Base-by-base conservation (phyloP, 2,329 filamentous ascomycete genomes). In the Xylaria arbuscula region DNA sequence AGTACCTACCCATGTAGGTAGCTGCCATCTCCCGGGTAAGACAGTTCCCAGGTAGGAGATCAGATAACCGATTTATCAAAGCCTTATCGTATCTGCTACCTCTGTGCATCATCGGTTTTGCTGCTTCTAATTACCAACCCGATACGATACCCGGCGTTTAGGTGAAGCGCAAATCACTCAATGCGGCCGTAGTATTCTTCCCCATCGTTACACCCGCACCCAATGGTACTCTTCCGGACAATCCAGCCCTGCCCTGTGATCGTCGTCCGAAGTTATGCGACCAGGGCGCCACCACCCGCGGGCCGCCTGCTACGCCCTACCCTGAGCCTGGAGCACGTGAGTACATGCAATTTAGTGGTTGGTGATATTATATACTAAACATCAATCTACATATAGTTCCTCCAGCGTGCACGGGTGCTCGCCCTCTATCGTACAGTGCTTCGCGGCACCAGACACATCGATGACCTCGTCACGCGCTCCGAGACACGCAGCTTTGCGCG, bases 301-400 rank as follows among this genome's bases (percentile, higher is more conserved):
- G 76, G 76, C 40, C 80, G 76, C 40, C 80, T 81, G 58, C 78
- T 85, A 24, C 79, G 80, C 77, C 75, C 79, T 72, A 79, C 84
- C 2, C 75, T 90, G 72, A 88, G 85, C 72, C 80, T 90, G 42
- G 88, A 90, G 69, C 87, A 89, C 76, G 88, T 89, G 82, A 34
- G 83, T 80, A 53, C 17, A 42, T 42, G 15, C 24, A 9, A 19
- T n/a, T 13, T 22, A 42, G 19, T 24, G 24, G 10, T 13, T 17
- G n/a, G 38, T 9, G n/a, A 15, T 3, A 56, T 10, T 10, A 8
- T n/a, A 47, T 58, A 58, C 69, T 72, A 47, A 70, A 22, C 5
- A 13, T 22, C n/a, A 19, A 22, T 13, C 17, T 13, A 24, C 17
- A 40, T 61, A 24, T 68, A 90, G 88, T 91, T 90, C 67, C 81